These are phyloP conservation scores for Cytospora chrysosperma DNA, from an alignment of 2,329 filamentous ascomycete genomes.

Conservation along the genomic window DNA sequence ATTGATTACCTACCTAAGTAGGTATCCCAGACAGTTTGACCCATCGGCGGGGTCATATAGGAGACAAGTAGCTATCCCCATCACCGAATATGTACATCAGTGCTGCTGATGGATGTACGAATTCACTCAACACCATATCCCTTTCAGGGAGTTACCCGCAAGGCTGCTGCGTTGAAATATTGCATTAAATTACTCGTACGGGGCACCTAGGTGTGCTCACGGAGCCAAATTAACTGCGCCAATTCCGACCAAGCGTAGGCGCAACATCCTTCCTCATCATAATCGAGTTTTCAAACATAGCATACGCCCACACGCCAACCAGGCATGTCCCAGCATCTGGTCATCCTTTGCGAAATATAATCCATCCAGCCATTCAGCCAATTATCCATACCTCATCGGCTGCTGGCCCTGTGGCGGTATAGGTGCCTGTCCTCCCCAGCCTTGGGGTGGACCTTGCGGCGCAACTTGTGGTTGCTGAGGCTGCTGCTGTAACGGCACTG, in stretches of 20 bases:
- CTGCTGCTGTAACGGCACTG: conserved; percentile 39
- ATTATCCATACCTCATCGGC: conserved; percentile 34
- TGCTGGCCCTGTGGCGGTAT: conserved; percentile 23
- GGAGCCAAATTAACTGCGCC: background rate
- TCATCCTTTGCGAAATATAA: conserved; percentile 29
- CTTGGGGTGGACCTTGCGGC: conserved; percentile 35
- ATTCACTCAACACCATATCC: no score
- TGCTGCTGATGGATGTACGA: no score
- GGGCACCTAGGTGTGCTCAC: background rate
- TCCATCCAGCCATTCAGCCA: conserved; percentile 49
- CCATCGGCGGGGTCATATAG: background rate
- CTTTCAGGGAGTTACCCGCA: no score
- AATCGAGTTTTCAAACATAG: background rate
- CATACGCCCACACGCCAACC: background rate
- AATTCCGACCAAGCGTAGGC: background rate
- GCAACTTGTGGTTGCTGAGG: conserved; percentile 34
- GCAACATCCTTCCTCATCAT: background rate
- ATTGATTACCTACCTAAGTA: no score
- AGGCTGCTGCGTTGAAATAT: background rate
- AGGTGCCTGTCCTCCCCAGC: conserved; percentile 31
- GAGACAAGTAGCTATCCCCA: background rate
- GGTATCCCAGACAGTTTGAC: no score
- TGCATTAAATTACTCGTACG: background rate
- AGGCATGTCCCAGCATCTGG: background rate
- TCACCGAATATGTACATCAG: background rate